A percentile compares a stretch with the other conserved stretches of the same genome.
phyloP scores from a whole-genome alignment of 768 basidiomycete genomes.

The Termitomyces sp. region DNA sequence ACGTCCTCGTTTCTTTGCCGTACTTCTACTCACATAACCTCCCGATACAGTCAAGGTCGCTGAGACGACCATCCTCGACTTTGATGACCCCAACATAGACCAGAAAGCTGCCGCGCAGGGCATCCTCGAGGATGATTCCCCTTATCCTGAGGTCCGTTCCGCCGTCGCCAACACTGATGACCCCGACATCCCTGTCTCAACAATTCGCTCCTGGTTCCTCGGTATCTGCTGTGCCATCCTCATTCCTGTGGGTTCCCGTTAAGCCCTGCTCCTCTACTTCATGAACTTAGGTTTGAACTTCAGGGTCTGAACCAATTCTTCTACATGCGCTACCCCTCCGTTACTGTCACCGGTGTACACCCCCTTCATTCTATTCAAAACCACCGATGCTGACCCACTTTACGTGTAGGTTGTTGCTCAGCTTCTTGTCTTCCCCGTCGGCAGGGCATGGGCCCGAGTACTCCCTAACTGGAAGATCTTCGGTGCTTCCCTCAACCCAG shows the following conservation, averaged over 20 bases:
- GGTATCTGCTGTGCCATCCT: slow-evolving; percentile 70
- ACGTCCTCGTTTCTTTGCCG: neutral
- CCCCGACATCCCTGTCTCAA: slow-evolving; percentile 54
- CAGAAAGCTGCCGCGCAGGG: slow-evolving; percentile 40
- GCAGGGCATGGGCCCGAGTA: slow-evolving; percentile 53
- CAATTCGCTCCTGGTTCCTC: slow-evolving; percentile 67
- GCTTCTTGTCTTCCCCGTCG: slow-evolving; percentile 64
- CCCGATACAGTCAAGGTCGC: slow-evolving; percentile 19
- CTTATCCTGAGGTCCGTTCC: slow-evolving; percentile 71
- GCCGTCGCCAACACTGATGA: slow-evolving; percentile 73
- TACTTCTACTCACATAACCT: neutral
- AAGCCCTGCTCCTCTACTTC: neutral
- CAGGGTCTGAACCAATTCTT: slow-evolving; percentile 71
- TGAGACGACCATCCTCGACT: slow-evolving; percentile 30
- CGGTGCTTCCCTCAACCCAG: slow-evolving; percentile 55
- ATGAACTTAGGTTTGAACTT: neutral
- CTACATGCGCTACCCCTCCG: slow-evolving; percentile 72
- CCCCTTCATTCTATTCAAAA: neutral
- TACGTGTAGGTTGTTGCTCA: slow-evolving; percentile 55
- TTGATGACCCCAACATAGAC: slow-evolving; percentile 56
- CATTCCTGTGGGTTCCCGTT: slow-evolving; percentile 37
- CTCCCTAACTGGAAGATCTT: slow-evolving; percentile 52
- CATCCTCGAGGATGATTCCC: slow-evolving; percentile 58
- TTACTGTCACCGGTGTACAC: slow-evolving; percentile 50
- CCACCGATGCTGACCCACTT: neutral